These are phyloP conservation scores for Wickerhamomyces rabaulensis DNA, from an alignment of 805 yeast genomes.

Conservation along the genomic window DNA sequence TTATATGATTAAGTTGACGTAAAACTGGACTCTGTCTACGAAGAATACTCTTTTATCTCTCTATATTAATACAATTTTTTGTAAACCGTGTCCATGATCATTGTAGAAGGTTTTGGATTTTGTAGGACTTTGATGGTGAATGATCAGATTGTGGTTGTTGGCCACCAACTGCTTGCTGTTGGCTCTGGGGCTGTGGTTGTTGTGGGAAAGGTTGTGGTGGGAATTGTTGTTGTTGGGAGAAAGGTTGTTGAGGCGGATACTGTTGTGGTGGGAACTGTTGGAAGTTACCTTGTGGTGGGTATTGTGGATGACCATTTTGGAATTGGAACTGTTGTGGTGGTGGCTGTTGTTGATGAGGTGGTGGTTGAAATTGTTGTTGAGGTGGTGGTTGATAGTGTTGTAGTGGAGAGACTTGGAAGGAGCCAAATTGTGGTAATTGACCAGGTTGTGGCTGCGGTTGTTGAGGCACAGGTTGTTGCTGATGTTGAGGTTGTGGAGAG, in stretches of 20 bases:
- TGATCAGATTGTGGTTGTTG: not conserved
- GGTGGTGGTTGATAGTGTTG: slow-evolving; percentile 5
- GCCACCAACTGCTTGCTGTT: too few relatives aligned
- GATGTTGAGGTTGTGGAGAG: not conserved
- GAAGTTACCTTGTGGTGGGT: not conserved
- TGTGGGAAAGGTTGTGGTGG: too few relatives aligned
- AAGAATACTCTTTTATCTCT: not conserved
- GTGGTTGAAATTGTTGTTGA: slow-evolving; percentile 1
- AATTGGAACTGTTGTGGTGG: slow-evolving; percentile 1
- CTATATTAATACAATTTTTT: not conserved
- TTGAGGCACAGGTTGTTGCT: not conserved
- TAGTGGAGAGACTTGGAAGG: not conserved
- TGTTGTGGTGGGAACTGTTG: slow-evolving; percentile 1
- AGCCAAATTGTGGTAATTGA: not conserved
- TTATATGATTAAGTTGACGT: too few relatives aligned
- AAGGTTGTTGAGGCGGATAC: not conserved
- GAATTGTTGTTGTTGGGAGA: not conserved
- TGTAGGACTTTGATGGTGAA: not conserved
- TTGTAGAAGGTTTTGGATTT: not conserved
- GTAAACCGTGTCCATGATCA: not conserved
- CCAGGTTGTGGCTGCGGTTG: not conserved
- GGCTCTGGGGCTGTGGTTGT: not conserved
- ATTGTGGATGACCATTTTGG: not conserved
- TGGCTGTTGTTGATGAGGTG: slow-evolving; percentile 1
- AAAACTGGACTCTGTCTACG: too few relatives aligned